Percentiles rank a stretch among this genome's conserved stretches.
phyloP scores from a whole-genome alignment of 148 eudicot species.

The Euryodendron excelsum region DNA sequence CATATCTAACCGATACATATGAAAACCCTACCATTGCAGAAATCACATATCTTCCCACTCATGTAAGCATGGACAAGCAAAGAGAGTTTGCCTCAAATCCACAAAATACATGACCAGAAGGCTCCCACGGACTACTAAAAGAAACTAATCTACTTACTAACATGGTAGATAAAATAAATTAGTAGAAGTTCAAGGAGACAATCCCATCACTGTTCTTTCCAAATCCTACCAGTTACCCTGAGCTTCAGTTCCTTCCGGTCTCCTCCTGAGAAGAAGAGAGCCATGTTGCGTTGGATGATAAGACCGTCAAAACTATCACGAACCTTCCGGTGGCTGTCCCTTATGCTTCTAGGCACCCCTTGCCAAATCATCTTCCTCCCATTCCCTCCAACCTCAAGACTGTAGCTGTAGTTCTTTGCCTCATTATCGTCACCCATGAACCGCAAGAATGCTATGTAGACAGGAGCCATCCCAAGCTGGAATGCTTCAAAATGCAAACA shows the following conservation, averaged over 20 bases:
- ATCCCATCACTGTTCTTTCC: conserved; percentile 39
- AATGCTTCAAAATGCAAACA: conserved; percentile 66
- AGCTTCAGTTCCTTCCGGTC: conserved; percentile 60
- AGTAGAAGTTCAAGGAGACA: neutral
- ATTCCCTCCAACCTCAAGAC: conserved; percentile 55
- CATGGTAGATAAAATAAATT: neutral
- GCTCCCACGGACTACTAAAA: conserved; percentile 10
- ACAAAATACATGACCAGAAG: conserved; percentile 22
- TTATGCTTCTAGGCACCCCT: conserved; percentile 52
- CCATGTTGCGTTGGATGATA: conserved; percentile 58
- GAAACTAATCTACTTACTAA: neutral
- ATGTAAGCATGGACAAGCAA: conserved; percentile 30
- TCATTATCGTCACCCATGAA: conserved; percentile 63
- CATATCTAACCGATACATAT: neutral
- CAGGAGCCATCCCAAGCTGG: conserved; percentile 57
- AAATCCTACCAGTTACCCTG: conserved; percentile 52
- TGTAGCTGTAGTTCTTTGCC: conserved; percentile 54
- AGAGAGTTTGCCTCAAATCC: conserved; percentile 43
- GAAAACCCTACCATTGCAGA: neutral
- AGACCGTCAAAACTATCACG: conserved; percentile 61
- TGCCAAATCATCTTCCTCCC: conserved; percentile 57
- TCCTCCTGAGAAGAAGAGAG: conserved; percentile 70
- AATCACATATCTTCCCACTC: neutral
- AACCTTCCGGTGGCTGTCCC: conserved; percentile 56
- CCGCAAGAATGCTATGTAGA: conserved; percentile 58